A percentile compares a stretch with the other conserved stretches of the same genome.
Conservation (phyloP, 768 basidiomycete species). For the Lentinus brumalis region DNA sequence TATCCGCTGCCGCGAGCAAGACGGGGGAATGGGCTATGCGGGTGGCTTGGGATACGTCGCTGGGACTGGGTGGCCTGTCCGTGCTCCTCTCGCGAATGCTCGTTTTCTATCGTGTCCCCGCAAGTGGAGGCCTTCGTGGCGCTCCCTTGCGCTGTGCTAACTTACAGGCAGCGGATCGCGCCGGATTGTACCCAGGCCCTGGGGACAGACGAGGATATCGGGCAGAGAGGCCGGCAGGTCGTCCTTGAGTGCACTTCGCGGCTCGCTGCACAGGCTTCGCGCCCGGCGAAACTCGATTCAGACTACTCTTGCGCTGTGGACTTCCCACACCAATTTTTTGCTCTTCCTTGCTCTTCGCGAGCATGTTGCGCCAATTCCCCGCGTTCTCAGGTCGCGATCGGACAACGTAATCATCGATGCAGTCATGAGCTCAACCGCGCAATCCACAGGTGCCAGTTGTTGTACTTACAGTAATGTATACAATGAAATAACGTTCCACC, state of each 20-base stretch:
- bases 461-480: no score
- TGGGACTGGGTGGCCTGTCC: constrained; percentile 4
- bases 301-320: constrained; percentile 19
- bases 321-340: background rate
- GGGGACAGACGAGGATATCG: background rate
- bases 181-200: background rate
- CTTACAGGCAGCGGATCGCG: background rate
- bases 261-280: constrained; percentile 9
- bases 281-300: constrained; percentile 21
- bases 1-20: background rate
- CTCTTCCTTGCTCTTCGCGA: background rate
- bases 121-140: background rate
- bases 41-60: constrained; percentile 13
- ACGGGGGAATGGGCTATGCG: background rate
- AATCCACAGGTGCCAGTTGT: no score
- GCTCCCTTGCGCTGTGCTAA: background rate
- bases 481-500: no score
- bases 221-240: background rate
- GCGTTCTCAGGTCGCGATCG: background rate
- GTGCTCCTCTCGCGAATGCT: background rate
- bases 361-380: background rate
- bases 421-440: no score
- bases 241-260: constrained; percentile 22
- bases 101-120: background rate
- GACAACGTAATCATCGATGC: no score